These are phyloP conservation scores for Pseudogymnoascus sp. DNA, from an alignment of 2,329 filamentous ascomycete genomes.

Conservation along the genomic window DNA sequence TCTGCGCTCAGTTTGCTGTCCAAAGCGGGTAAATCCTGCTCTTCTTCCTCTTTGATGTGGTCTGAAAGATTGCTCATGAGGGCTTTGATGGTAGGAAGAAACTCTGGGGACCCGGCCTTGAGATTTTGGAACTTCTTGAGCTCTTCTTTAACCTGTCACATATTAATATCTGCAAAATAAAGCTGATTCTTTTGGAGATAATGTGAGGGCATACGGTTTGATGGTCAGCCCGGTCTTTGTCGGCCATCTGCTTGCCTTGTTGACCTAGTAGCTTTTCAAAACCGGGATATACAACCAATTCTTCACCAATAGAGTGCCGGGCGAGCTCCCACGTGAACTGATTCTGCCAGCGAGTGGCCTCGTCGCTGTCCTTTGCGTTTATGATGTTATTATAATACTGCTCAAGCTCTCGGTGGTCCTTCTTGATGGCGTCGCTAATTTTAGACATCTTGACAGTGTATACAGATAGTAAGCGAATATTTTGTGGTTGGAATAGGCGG, in stretches of 20 bases:
- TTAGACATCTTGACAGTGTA: slow-evolving; percentile 16
- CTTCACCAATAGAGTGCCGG: slow-evolving; percentile 40
- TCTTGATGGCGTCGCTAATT: slow-evolving; percentile 27
- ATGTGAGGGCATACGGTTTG: slow-evolving; percentile 29
- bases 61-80: slow-evolving; percentile 37
- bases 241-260: slow-evolving; percentile 36
- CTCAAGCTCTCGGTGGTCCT: slow-evolving; percentile 32
- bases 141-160: slow-evolving; percentile 40
- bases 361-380: slow-evolving; percentile 29
- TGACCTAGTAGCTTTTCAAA: slow-evolving; percentile 40
- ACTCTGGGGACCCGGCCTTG: slow-evolving; percentile 32
- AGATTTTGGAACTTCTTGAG: slow-evolving; percentile 43
- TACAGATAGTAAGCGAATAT: no score
- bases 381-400: slow-evolving; percentile 37
- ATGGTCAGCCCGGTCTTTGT: slow-evolving; percentile 41
- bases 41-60: no score
- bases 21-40: no score
- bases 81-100: slow-evolving; percentile 34
- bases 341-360: slow-evolving; percentile 36
- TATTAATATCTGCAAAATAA: background rate
- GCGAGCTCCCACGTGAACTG: slow-evolving; percentile 42
- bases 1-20: no score
- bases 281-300: slow-evolving; percentile 46
- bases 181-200: background rate
- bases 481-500: no score